Conservation (phyloP, 495 filamentous ascomycete species). For the Chaetomium tenue region DNA sequence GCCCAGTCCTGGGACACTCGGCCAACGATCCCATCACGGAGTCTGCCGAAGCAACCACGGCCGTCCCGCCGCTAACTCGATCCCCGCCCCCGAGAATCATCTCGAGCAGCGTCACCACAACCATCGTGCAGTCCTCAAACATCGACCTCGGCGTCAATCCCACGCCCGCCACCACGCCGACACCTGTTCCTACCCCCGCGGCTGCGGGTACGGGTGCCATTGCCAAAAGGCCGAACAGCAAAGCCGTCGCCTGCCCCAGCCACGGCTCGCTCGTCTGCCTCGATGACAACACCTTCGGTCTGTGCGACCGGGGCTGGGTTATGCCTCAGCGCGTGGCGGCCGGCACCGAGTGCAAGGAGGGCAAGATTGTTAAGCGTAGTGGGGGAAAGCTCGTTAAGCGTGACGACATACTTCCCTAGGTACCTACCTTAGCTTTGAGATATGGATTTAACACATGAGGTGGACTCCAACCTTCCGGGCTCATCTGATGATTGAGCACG, state of each 20-base stretch:
- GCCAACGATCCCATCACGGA: background rate
- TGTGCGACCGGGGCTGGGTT: conserved; percentile 18
- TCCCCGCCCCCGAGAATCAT: background rate
- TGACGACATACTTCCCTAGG: too few relatives aligned
- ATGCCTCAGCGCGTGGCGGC: background rate
- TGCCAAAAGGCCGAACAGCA: background rate
- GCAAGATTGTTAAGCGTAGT: conserved; percentile 7
- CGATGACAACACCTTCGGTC: background rate
- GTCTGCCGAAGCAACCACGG: background rate
- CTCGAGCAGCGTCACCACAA: background rate
- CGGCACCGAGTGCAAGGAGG: conserved; percentile 12
- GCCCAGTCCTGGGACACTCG: background rate
- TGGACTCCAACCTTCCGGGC: background rate
- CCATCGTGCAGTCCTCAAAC: background rate
- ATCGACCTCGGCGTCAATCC: background rate
- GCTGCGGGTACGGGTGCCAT: background rate
- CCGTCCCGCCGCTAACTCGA: background rate
- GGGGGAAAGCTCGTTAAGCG: background rate
- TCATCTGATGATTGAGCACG: background rate
- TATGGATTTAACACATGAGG: background rate
- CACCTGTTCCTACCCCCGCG: background rate
- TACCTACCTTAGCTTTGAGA: background rate
- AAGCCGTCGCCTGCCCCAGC: background rate
- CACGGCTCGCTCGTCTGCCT: conserved; percentile 15
- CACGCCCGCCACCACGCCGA: too few relatives aligned